Base-by-base conservation (phyloP, 2,329 filamentous ascomycete species). In the Monilinia aucupariae region DNA sequence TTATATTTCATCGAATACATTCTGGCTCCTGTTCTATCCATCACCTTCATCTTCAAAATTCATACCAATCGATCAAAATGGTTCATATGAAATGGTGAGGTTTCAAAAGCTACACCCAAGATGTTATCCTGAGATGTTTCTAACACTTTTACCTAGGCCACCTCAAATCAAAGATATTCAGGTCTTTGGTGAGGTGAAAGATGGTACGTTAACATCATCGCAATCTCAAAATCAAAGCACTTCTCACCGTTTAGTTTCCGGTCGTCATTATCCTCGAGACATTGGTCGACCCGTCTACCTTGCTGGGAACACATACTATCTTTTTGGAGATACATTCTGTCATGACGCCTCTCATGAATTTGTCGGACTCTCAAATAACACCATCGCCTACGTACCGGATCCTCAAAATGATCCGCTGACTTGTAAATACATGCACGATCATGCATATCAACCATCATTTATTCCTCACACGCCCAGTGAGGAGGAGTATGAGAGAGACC, bases 301-400 rank as follows among this genome's bases (percentile, higher is more conserved):
- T 32, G 58, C 47, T 4, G 49, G 37, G 20, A 53, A 60, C 32
- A 60, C 58, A n/a, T 60, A 60, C 34, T 60, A 60, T 20, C 47
- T 60, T 8, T 60, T 60, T 20, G 58, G 58, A 7, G 58, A 60
- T 25, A 60, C 58, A 41, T 60, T 60, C 45, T 60, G 58, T 3
- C 49, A 51, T n/a, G 20, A 27, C 53, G 39, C 58, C 8, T 50
- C 58, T n/a, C 22, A 43, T n/a, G 10, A 60, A 15, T 60, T 60
- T 13, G 39, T 53, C 20, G 58, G 58, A 30, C 34, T 60, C 4
- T 41, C 58, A 12, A 60, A 60, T 7, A 60, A 60, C 7, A 60
- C 58, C 12, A n/a, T 60, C 20, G 58, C 58, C 47, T 37, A 47
- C 22, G 54, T 58, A 34, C 54, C 54, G 7, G 54, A 58, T 13